These are phyloP conservation scores for Sordariomycetes sp. DNA, from an alignment of 2,329 filamentous ascomycete species.

Conservation along the genomic window DNA sequence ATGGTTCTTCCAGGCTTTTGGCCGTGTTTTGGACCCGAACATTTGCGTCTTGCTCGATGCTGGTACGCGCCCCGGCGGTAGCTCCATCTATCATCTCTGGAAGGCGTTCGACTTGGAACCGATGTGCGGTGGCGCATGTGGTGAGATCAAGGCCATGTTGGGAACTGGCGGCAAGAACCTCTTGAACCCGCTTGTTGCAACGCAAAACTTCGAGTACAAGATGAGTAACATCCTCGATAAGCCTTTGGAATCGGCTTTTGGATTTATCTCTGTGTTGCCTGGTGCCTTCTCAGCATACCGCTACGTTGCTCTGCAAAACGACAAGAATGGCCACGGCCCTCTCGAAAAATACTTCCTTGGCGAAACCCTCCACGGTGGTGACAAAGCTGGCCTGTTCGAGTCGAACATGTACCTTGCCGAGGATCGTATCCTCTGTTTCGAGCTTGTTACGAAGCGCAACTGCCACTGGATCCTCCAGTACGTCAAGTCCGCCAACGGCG, in stretches of 20 bases:
- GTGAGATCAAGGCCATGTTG: conserved; percentile 98
- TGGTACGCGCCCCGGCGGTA: conserved; percentile 86
- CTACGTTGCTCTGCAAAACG: conserved; percentile 89
- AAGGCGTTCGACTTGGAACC: conserved; percentile 97
- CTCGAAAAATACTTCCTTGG: conserved; percentile 95
- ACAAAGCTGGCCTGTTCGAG: conserved; percentile 91
- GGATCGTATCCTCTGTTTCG: conserved; percentile 97
- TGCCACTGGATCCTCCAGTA: conserved; percentile 97
- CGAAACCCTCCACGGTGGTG: conserved; percentile 88
- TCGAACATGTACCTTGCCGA: conserved; percentile 99
- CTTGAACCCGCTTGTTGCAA: conserved; percentile 86
- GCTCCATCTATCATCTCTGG: conserved; percentile 97
- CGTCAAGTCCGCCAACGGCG: conserved; percentile 92
- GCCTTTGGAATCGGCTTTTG: conserved; percentile 91
- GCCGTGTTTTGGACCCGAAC: conserved; percentile 83
- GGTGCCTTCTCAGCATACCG: conserved; percentile 98
- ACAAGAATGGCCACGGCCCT: conserved; percentile 87
- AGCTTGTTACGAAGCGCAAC: conserved; percentile 93
- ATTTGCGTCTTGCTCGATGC: conserved; percentile 95
- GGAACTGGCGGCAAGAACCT: conserved; percentile 76
- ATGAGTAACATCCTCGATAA: conserved; percentile 99
- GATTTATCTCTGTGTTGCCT: conserved; percentile 92
- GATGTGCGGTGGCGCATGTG: conserved; percentile 94
- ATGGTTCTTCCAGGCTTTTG: conserved; percentile 99
- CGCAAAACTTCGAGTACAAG: conserved; percentile 99